Evolutionary conservation across 2,329 filamentous ascomycete species (phyloP), one percentile per base, ranked within the genome.

Genomic region (Grosmannia serpens): DNA sequence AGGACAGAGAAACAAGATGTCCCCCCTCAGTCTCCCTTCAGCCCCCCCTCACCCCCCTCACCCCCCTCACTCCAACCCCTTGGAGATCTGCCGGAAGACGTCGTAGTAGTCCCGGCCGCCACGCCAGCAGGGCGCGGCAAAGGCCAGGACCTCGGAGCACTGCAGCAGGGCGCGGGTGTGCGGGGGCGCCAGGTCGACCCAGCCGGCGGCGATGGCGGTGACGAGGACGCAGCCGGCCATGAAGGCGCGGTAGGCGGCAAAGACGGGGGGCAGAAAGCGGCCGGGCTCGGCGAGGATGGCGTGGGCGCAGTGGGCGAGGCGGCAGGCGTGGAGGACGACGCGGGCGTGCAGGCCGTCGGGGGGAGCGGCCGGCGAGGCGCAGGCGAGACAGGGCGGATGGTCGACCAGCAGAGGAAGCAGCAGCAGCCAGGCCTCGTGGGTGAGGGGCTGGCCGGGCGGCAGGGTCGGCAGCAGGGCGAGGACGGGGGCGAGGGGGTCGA

Each of bases 51-150:
- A 17, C 10, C 11, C 15, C 15, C 9, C 6, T 31, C 49, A 44
- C 4, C 13, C 5, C 11, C 24, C 20, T 15, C 38, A 31, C 7
- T 56, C 46, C 13, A 56, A 31, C 2, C 55, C 55, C 22, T 22
- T 33, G 2, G n/a, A 41, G n/a, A 56, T 33, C 24, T 56, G 46
- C 6, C 44, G 55, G 29, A 41, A 56, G 31, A 51, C 55, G 31
- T 56, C 55, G 46, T 56, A 56, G 15, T 56, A 56, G 46, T 56
- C 55, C 6, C 55, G 55, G 29, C 55, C 55, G 27, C 55, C 55
- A 3, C 46, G 55, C 55, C 55, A 56, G 22, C 29, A 51, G 5
- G 55, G 46, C 9, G 55, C 46, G n/a, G 31, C 27, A 47, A 50
- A 56, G 27, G 46, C 55, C 29, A 56, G 46, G 27, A 56, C 55